A percentile compares a stretch with the other conserved stretches of the same genome.
Conservation (phyloP, 2,329 filamentous ascomycete species). For the Colletotrichum acutatum region DNA sequence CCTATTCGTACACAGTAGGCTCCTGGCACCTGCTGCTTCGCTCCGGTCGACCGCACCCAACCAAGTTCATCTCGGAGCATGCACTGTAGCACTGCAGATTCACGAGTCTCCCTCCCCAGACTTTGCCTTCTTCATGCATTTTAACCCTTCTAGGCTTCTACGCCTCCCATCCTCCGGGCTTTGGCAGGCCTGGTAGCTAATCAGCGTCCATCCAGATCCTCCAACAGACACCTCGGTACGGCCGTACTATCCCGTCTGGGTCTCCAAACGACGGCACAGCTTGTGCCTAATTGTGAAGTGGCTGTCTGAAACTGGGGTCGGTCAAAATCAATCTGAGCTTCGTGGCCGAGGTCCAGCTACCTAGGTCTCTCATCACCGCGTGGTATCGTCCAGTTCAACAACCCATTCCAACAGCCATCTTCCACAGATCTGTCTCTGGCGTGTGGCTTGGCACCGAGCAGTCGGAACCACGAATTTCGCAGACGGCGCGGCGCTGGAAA, state of each 20-base stretch:
- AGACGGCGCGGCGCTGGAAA: not conserved
- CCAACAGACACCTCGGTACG: conserved; percentile 4
- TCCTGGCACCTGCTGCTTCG: not conserved
- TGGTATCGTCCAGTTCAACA: not conserved
- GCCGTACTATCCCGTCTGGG: not conserved
- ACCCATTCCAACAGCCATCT: not conserved
- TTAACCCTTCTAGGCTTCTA: not conserved
- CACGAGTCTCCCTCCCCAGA: not conserved
- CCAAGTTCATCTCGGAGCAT: not conserved
- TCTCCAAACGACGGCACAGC: conserved; percentile 5
- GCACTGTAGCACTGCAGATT: conserved; percentile 1
- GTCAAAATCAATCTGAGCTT: not conserved
- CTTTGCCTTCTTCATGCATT: not conserved
- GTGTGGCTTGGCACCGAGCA: conserved; percentile 11
- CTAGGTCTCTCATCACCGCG: not conserved
- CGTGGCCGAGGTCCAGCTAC: not conserved
- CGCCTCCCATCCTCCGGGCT: not conserved
- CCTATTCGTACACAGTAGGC: not conserved
- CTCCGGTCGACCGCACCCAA: not conserved
- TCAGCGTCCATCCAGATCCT: not conserved
- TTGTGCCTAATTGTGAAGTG: conserved; percentile 3
- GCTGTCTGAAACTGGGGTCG: not conserved
- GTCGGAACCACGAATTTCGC: not conserved
- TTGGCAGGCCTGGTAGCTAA: not conserved
- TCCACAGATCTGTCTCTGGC: not conserved